Conservation (phyloP, 768 basidiomycete species). For the Asterophora lycoperdoides region DNA sequence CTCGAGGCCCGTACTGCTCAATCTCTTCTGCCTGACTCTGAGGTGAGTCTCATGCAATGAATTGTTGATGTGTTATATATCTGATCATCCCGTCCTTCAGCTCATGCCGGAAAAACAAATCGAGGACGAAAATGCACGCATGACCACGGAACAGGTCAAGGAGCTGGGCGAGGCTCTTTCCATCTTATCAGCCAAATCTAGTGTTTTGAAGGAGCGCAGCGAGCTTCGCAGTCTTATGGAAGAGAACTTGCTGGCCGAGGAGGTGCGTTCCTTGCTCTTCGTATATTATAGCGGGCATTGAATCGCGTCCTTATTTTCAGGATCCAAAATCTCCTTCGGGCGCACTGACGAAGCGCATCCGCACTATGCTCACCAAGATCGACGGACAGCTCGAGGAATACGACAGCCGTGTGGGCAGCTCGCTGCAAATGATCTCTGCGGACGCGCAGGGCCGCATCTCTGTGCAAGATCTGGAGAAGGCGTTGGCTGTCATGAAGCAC, state of each 20-base stretch:
- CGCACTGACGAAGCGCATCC: slow-evolving; percentile 93
- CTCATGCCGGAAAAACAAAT: slow-evolving; percentile 52
- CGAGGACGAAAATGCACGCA: slow-evolving; percentile 76
- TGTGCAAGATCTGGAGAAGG: slow-evolving; percentile 84
- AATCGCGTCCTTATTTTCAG: slow-evolving; percentile 24
- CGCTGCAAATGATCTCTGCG: slow-evolving; percentile 81
- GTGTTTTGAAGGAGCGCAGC: slow-evolving; percentile 92
- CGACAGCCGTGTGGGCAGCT: slow-evolving; percentile 80
- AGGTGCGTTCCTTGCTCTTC: slow-evolving; percentile 41
- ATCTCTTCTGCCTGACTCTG: slow-evolving; percentile 82
- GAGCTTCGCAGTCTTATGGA: slow-evolving; percentile 91
- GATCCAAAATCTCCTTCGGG: slow-evolving; percentile 78
- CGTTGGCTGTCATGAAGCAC: slow-evolving; percentile 90
- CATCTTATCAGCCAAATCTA: slow-evolving; percentile 88
- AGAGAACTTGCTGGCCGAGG: slow-evolving; percentile 86
- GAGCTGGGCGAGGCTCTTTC: slow-evolving; percentile 91
- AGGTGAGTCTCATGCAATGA: slow-evolving; percentile 35
- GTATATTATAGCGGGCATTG: not conserved
- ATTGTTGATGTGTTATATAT: too few species aligned
- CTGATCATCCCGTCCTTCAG: slow-evolving; percentile 27
- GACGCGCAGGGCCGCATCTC: slow-evolving; percentile 88
- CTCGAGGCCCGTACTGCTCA: slow-evolving; percentile 75
- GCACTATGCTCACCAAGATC: slow-evolving; percentile 92
- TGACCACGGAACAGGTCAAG: slow-evolving; percentile 94
- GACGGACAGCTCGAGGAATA: slow-evolving; percentile 90